These are phyloP conservation scores for Microdochium bolleyi DNA, from an alignment of 2,329 filamentous ascomycete genomes.

Conservation along the genomic window DNA sequence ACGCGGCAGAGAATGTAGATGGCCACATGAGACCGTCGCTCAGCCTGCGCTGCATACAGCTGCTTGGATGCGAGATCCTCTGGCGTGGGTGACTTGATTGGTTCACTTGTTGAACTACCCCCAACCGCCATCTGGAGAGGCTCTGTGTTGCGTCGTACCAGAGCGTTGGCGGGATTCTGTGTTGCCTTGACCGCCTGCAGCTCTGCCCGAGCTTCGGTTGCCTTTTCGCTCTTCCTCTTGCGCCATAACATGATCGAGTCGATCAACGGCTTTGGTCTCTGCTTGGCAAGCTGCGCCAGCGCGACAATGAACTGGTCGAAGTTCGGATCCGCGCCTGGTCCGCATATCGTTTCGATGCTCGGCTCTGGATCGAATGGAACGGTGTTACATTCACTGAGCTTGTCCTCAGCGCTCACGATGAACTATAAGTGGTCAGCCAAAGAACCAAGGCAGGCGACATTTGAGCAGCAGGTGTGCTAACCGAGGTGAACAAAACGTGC, in stretches of 20 bases:
- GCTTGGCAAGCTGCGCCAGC: slow-evolving; percentile 86
- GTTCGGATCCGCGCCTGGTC: slow-evolving; percentile 74
- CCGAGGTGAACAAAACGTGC: slow-evolving; percentile 90
- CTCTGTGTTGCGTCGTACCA: slow-evolving; percentile 69
- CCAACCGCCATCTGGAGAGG: slow-evolving; percentile 43
- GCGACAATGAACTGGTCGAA: slow-evolving; percentile 95
- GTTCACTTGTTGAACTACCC: slow-evolving; percentile 14
- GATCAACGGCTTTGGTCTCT: slow-evolving; percentile 90
- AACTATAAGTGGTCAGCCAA: slow-evolving; percentile 38
- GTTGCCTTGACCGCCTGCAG: slow-evolving; percentile 40
- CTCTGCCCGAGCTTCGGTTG: slow-evolving; percentile 57
- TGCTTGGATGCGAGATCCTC: slow-evolving; percentile 45
- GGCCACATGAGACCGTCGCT: slow-evolving; percentile 86
- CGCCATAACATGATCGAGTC: slow-evolving; percentile 98
- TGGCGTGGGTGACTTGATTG: slow-evolving; percentile 22
- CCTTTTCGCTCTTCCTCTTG: slow-evolving; percentile 88
- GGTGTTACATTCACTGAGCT: slow-evolving; percentile 82
- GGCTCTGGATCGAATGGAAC: slow-evolving; percentile 74
- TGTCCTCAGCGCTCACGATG: slow-evolving; percentile 92
- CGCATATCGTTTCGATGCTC: slow-evolving; percentile 82
- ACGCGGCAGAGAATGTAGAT: slow-evolving; percentile 95
- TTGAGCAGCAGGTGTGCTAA: slow-evolving; percentile 30
- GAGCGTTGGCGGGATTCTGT: slow-evolving; percentile 10
- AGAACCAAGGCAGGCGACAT: background rate
- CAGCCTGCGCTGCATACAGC: slow-evolving; percentile 69